Conservation (phyloP, 2,329 filamentous ascomycete genomes). For the Fusarium sp. region DNA sequence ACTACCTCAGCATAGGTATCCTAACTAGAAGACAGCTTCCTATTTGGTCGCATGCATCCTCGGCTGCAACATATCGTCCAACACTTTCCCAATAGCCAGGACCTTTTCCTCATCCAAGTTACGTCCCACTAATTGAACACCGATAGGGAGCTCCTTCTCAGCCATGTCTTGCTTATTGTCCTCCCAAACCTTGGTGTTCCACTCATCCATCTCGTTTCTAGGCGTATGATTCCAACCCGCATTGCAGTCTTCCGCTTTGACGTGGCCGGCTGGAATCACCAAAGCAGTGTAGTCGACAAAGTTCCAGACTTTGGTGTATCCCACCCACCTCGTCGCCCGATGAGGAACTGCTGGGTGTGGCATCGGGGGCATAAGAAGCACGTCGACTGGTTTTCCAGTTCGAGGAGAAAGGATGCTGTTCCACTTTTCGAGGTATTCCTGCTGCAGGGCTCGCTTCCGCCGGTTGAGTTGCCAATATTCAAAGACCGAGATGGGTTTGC, state of each 20-base stretch:
- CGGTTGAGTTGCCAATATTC: conserved; percentile 77
- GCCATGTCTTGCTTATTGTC: conserved; percentile 7
- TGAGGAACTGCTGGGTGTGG: conserved; percentile 68
- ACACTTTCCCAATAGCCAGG: conserved; percentile 16
- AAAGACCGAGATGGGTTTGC: conserved; percentile 68
- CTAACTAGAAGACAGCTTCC: not conserved
- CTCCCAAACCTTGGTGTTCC: conserved; percentile 25
- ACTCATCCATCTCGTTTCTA: conserved; percentile 13
- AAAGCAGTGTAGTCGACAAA: conserved; percentile 46
- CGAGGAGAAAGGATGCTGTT: conserved; percentile 54
- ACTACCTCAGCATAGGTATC: not conserved
- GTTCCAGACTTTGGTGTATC: conserved; percentile 53
- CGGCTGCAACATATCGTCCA: conserved; percentile 11
- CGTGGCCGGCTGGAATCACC: conserved; percentile 38
- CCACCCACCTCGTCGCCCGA: conserved; percentile 57
- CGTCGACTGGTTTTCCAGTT: conserved; percentile 63
- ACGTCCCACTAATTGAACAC: conserved; percentile 25
- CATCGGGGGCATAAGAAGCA: conserved; percentile 69
- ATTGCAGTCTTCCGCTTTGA: not conserved
- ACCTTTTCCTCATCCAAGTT: conserved; percentile 33
- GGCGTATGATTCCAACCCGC: not conserved
- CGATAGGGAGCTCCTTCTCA: conserved; percentile 5
- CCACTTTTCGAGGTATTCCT: conserved; percentile 69
- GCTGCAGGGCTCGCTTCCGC: conserved; percentile 58
- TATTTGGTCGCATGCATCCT: not conserved